Evolutionary conservation across 306 rosid species (phyloP), one percentile per base, ranked within the genome.

Genomic region (Clitoria ternatea): DNA sequence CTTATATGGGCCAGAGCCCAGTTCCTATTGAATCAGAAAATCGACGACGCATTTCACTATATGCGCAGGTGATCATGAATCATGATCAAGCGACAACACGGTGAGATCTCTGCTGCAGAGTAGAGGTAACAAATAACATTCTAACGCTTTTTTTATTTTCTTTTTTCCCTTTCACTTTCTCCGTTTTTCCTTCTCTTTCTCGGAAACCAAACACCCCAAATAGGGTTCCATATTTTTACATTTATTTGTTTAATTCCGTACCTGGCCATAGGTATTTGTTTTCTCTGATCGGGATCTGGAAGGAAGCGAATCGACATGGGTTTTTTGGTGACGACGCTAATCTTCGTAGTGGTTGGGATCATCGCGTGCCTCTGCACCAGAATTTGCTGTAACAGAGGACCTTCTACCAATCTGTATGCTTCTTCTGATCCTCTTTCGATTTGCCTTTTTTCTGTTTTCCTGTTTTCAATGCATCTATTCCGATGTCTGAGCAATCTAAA

Each of bases 361-460:
- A 91, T 89, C 71, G 91, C 85, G 5, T 82, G 88, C 60, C 79
- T 91, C 26, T 89, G 91, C 77, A 78, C 89, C 81, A 84, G 89
- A 82, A 87, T 91, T 78, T 91, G 97, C 80, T 87, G 88, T 80
- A 86, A 85, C 33, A 79, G 81, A 84, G 97, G 97, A 61, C 83
- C 97, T 77, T 87, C 97, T 49, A 50, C 92, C 48, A 91, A 91
- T 83, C 61, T 91, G 97, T 91, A 83, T 48, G 66, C 55, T 61
- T 47, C 61, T 8, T 53, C 11, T 39, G 13, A 0, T 70, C 63
- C 3, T 35, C 40, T 43, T 8, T 12, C 14, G 1, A 18, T 63
- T 53, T 33, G 2, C 2, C 9, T 42, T 52, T 14, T 55, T 20
- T 47, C 22, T 14, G 32, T 35, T 36, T 29, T 35, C 1, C 22